Conservation (phyloP, 306 rosid genomes). For the Malus fusca region DNA sequence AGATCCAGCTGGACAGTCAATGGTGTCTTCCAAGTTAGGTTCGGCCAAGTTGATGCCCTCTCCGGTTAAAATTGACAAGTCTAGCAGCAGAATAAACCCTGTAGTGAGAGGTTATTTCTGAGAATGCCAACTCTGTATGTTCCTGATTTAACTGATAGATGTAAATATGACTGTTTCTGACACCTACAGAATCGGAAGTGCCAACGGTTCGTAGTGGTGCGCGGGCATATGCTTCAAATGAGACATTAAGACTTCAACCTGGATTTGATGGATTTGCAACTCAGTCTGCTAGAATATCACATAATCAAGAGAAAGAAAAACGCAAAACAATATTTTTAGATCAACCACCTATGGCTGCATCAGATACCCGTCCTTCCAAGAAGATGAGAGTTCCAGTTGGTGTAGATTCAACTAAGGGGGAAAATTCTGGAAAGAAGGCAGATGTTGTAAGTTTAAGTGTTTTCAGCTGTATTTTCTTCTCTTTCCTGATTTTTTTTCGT, state of each 20-base stretch:
- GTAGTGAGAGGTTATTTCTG: slow-evolving; percentile 7
- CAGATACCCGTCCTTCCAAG: background rate
- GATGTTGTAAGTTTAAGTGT: background rate
- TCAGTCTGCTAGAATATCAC: background rate
- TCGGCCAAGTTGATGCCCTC: background rate
- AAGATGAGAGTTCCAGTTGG: background rate
- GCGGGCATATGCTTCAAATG: background rate
- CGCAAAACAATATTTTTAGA: background rate
- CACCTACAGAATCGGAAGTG: background rate
- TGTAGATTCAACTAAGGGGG: background rate
- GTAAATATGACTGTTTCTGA: background rate
- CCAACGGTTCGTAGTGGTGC: background rate
- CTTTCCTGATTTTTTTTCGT: background rate
- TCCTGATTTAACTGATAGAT: background rate
- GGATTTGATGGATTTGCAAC: background rate
- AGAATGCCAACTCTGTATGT: background rate
- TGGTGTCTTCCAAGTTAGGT: slow-evolving; percentile 3
- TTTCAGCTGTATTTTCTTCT: background rate
- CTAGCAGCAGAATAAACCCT: background rate
- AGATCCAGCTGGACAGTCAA: background rate
- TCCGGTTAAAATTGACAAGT: background rate
- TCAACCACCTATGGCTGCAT: background rate
- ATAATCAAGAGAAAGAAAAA: background rate
- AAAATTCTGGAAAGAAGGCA: background rate
- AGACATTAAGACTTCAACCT: background rate